Conservation (phyloP, 148 eudicot genomes). For the Pharnaceum exiguum region DNA sequence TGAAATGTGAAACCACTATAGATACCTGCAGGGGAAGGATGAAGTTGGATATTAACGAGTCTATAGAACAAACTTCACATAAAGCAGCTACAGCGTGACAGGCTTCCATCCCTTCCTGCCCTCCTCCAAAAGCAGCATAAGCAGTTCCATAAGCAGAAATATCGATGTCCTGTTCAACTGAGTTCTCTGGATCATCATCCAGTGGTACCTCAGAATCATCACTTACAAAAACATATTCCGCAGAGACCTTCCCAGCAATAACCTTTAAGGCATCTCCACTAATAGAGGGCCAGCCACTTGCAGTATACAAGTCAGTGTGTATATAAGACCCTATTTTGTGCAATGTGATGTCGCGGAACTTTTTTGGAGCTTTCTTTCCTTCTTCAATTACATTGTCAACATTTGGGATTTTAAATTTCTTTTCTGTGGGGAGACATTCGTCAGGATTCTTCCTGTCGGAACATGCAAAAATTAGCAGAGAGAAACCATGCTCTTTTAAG, state of each 20-base stretch:
- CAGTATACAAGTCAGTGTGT: conserved; percentile 61
- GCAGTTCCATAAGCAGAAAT: conserved; percentile 77
- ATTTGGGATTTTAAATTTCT: conserved; percentile 63
- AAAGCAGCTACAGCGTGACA: conserved; percentile 95
- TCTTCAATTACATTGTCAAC: conserved; percentile 75
- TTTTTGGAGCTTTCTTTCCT: conserved; percentile 74
- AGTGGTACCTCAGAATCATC: conserved; percentile 26
- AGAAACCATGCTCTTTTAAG: background rate
- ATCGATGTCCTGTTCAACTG: conserved; percentile 19
- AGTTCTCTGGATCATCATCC: conserved; percentile 15
- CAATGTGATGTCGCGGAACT: conserved; percentile 60
- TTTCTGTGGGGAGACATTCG: conserved; percentile 61
- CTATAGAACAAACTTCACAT: conserved; percentile 90
- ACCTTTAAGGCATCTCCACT: conserved; percentile 82
- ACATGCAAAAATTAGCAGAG: background rate
- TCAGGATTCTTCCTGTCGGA: conserved; percentile 49
- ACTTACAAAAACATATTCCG: conserved; percentile 55
- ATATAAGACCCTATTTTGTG: conserved; percentile 39
- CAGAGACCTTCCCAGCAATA: conserved; percentile 89
- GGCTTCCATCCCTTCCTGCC: conserved; percentile 74
- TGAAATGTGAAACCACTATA: background rate
- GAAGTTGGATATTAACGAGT: conserved; percentile 92
- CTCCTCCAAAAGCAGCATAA: conserved; percentile 78
- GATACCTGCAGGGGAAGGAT: conserved; percentile 96
- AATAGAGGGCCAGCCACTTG: conserved; percentile 92